A percentile compares a stretch with the other conserved stretches of the same genome.
Conservation (phyloP, 805 yeast genomes). For the Myxozyma vanderwaltii region DNA sequence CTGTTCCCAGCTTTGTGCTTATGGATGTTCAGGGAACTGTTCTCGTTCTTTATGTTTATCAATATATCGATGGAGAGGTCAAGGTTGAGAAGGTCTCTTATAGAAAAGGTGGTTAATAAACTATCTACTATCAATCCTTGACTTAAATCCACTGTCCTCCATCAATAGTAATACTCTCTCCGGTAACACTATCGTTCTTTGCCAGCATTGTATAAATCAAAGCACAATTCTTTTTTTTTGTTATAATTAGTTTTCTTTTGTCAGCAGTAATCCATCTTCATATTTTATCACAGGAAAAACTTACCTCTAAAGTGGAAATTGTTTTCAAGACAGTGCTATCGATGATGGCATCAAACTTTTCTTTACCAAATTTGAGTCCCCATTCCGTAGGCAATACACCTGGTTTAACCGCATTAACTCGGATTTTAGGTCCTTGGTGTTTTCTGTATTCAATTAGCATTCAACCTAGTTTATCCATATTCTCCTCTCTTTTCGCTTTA, state of each 20-base stretch:
- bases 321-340: constrained; percentile 15
- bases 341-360: constrained; percentile 27
- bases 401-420: constrained; percentile 36
- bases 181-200: constrained; percentile 37
- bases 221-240: constrained; percentile 38
- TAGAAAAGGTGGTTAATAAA: constrained; percentile 47
- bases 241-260: no score
- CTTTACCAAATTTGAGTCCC: constrained; percentile 39
- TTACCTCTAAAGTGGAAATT: constrained; percentile 17
- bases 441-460: no score
- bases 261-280: no score
- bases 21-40: constrained; percentile 79
- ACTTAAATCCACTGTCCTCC: constrained; percentile 39
- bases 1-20: constrained; percentile 86
- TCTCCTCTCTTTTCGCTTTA: no score
- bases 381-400: constrained; percentile 38
- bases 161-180: constrained; percentile 47
- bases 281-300: not conserved
- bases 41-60: constrained; percentile 83
- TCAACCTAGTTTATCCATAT: no score
- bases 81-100: constrained; percentile 85
- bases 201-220: constrained; percentile 37
- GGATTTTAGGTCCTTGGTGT: constrained; percentile 28
- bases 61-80: constrained; percentile 76
- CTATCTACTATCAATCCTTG: no score